Percentiles rank a stretch among this genome's conserved stretches.
These are phyloP conservation scores for Xylaria acuta DNA, from an alignment of 495 filamentous ascomycete species.

Conservation along the genomic window DNA sequence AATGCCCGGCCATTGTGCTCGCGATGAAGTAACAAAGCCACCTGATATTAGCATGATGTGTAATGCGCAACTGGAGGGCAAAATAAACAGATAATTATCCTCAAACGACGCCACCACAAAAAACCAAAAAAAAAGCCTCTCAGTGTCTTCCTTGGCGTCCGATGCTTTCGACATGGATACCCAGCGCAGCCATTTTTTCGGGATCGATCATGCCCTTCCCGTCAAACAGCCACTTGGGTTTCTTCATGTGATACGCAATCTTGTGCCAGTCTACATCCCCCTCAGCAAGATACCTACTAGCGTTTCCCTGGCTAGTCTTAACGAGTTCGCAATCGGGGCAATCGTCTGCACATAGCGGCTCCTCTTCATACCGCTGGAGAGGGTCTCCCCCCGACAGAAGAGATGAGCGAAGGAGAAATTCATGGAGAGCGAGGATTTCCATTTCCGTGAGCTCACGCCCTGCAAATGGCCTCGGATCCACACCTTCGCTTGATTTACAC, in stretches of 20 bases:
- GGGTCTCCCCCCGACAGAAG: slow-evolving; percentile 29
- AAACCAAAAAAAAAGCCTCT: background rate
- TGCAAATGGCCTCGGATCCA: slow-evolving; percentile 37
- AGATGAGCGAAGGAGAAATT: background rate
- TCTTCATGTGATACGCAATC: slow-evolving; percentile 61
- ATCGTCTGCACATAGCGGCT: slow-evolving; percentile 42
- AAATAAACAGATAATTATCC: background rate
- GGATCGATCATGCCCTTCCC: slow-evolving; percentile 69
- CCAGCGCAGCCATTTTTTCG: slow-evolving; percentile 60
- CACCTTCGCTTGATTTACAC: slow-evolving; percentile 21
- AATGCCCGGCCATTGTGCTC: background rate
- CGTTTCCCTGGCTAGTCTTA: slow-evolving; percentile 30
- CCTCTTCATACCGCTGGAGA: slow-evolving; percentile 37
- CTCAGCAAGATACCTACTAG: slow-evolving; percentile 26
- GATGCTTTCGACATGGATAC: slow-evolving; percentile 61
- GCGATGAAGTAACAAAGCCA: background rate
- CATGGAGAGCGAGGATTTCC: slow-evolving; percentile 27
- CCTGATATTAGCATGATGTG: background rate
- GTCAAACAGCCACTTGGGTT: slow-evolving; percentile 75
- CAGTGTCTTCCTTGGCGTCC: slow-evolving; percentile 39
- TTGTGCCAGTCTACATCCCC: slow-evolving; percentile 33
- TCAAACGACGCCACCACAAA: background rate
- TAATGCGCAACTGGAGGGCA: background rate
- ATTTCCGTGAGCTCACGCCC: slow-evolving; percentile 35
- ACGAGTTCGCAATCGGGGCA: slow-evolving; percentile 48